A percentile compares a stretch with the other conserved stretches of the same genome.
Evolutionary conservation across 768 basidiomycete genomes (phyloP).

Genomic region (Mycena sanguinolenta): DNA sequence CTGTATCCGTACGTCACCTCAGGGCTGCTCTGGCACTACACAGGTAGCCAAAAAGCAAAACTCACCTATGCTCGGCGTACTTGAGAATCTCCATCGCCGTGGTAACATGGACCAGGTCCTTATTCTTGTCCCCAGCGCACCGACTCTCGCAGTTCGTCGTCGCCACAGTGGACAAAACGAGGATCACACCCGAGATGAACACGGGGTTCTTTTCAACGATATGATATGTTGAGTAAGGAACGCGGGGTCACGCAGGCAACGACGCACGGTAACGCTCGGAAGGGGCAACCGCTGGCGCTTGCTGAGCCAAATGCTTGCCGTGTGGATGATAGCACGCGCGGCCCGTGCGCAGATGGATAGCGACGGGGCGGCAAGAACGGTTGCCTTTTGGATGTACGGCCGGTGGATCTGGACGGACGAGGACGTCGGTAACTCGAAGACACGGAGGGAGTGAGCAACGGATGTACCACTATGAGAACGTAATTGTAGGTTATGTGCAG

Average conservation of each 20-base stretch:
- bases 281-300: conserved; percentile 9
- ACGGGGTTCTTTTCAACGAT: not conserved
- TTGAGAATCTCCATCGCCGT: conserved; percentile 21
- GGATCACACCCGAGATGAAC: conserved; percentile 17
- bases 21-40: not conserved
- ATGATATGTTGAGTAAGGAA: not conserved
- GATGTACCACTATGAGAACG: conserved; percentile 55
- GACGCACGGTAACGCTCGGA: conserved; percentile 11
- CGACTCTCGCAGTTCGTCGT: too few relatives aligned
- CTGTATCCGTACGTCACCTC: not conserved
- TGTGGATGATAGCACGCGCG: conserved; percentile 59
- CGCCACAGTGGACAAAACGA: not conserved
- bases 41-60: not conserved
- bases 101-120: conserved; percentile 4
- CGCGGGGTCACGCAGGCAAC: too few relatives aligned
- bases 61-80: conserved; percentile 21
- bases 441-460: conserved; percentile 45
- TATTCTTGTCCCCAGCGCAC: too few relatives aligned
- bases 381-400: conserved; percentile 51
- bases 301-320: conserved; percentile 48
- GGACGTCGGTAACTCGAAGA: conserved; percentile 21
- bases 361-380: conserved; percentile 54
- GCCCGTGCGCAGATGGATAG: conserved; percentile 67
- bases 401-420: conserved; percentile 58
- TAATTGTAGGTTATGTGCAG: conserved; percentile 59